Evolutionary conservation across 208 protist genomes (phyloP).

Genomic region (Leishmania turanica): DNA sequence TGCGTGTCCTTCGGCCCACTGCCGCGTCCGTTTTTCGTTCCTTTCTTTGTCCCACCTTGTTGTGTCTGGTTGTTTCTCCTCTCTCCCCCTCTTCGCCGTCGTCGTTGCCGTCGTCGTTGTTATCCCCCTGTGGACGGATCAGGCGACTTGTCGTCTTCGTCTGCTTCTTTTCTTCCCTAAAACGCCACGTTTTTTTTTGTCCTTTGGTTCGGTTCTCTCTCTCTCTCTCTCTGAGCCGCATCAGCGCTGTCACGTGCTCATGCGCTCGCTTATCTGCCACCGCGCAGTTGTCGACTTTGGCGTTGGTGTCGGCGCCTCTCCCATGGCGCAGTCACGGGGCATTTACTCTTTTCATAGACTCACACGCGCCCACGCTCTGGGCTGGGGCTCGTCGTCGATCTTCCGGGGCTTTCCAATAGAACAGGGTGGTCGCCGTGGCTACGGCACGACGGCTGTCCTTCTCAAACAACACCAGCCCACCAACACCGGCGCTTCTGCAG

Average conservation of each 20-base stretch:
- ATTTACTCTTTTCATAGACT: constrained; percentile 25
- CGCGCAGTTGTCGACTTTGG: not conserved
- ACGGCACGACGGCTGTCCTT: constrained; percentile 23
- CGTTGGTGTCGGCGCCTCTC: not conserved
- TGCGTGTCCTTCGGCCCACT: not conserved
- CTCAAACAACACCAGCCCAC: constrained; percentile 32
- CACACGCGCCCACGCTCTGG: constrained; percentile 3
- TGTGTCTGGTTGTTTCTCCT: not conserved
- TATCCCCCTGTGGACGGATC: not conserved
- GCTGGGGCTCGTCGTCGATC: not conserved
- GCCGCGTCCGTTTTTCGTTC: not conserved
- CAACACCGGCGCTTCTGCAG: constrained; percentile 16
- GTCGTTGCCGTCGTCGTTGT: not conserved
- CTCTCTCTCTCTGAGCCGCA: not conserved
- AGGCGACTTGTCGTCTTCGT: not conserved
- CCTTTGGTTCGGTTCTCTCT: not conserved
- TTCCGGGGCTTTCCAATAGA: constrained; percentile 12
- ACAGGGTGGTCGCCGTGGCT: constrained; percentile 1
- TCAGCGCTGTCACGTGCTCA: not conserved
- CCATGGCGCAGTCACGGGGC: constrained; percentile 8
- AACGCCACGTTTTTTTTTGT: not conserved
- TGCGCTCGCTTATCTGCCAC: constrained; percentile 20
- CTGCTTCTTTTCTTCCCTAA: not conserved
- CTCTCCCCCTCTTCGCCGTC: not conserved
- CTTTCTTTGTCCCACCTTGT: not conserved